Evolutionary conservation across 208 protist genomes (phyloP), one percentile per base, ranked within the genome.

Genomic region (Trypanosomatidae sp.): DNA sequence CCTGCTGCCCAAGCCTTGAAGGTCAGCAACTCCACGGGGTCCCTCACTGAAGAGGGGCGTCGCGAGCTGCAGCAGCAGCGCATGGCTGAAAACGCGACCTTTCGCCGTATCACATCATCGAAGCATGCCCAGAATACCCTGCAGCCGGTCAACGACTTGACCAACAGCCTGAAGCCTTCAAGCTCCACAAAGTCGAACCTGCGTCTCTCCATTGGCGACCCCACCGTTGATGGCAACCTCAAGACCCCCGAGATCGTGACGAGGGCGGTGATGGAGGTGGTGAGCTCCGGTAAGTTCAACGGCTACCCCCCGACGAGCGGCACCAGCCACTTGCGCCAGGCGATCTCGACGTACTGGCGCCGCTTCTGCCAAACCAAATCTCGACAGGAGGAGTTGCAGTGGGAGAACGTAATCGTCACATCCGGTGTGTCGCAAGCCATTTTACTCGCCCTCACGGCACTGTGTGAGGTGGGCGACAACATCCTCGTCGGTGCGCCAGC

Each of bases 401-500:
- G 72, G 71, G 74, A 92, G 62, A 93, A 98, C 62, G 85, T 95
- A 1, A 83, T 97, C 69, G 79, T 98, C 65, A 86, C 87, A 1
- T 91, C 81, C 12, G 96, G 95, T 44, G 92, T 85, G 56, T 97
- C 93, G 15, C 94, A 97, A 55, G 95, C 91, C 25, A 84, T 99
- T 52, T 83, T 98, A 49, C 82, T 98, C 53, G 87, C 85, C 44
- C 77, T 99, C 64, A 80, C 76, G 4, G 93, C 82, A 4, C 53
- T 98, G 15, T 83, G 79, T 68, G 88, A 98, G 71, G 70, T 69
- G 60, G 94, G 93, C 43, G 86, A 98, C 67, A 98, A 98, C 71
- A 86, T 99, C 44, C 88, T 98, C n/a, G 62, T 98, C 22, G 94
- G 93, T 43, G 73, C 73, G 28, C 97, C 97, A 33, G 88, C 91